Percentiles rank a stretch among this genome's conserved stretches.
Conservation (phyloP, 148 eudicot species). For the Selenicereus undatus region DNA sequence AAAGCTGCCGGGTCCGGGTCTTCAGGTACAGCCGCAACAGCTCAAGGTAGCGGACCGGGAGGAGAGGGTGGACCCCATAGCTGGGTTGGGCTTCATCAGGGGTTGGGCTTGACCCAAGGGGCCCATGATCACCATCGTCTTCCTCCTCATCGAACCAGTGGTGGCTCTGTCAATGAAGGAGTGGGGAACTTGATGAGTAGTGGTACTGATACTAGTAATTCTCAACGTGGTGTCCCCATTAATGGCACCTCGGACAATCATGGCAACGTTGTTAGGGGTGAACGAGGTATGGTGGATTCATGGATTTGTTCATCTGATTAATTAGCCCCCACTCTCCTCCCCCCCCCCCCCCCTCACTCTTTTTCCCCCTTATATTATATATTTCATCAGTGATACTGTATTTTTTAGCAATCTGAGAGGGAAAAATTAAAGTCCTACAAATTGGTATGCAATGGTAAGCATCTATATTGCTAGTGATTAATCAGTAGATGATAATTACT, state of each 20-base stretch:
- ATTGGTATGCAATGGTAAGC: not conserved
- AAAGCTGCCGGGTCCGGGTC: not conserved
- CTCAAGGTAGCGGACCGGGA: not conserved
- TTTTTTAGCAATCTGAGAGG: not conserved
- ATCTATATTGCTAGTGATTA: not conserved
- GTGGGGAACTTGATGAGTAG: not conserved
- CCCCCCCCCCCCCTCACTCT: not conserved
- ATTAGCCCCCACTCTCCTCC: not conserved
- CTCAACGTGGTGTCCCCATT: not conserved
- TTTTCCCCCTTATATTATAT: not conserved
- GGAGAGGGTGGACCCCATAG: slow-evolving; percentile 8
- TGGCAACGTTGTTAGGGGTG: slow-evolving; percentile 29
- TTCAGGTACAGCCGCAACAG: too few species aligned
- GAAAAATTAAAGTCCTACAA: not conserved
- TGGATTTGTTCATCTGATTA: slow-evolving; percentile 66
- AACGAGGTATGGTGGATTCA: slow-evolving; percentile 59
- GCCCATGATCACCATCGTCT: not conserved
- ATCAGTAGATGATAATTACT: not conserved
- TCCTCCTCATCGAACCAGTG: not conserved
- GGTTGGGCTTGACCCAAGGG: not conserved
- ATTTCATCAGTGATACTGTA: slow-evolving; percentile 4
- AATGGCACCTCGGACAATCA: slow-evolving; percentile 22
- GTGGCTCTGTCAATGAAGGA: slow-evolving; percentile 16
- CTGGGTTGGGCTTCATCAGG: slow-evolving; percentile 7
- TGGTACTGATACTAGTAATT: not conserved